Conservation (phyloP, 2,329 filamentous ascomycete species). For the Penicillium olsonii region DNA sequence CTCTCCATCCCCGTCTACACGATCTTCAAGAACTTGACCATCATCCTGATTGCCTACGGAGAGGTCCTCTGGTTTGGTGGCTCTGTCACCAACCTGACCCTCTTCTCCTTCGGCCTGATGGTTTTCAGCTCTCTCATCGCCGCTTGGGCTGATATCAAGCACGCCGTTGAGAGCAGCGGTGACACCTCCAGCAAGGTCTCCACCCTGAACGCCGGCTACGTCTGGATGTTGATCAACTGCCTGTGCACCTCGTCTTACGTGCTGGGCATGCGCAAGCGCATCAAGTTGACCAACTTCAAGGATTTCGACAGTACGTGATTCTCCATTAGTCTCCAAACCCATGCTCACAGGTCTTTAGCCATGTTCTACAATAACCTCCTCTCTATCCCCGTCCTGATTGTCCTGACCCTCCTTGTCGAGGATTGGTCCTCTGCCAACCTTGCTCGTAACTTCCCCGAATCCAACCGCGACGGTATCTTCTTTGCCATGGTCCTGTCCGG, state of each 20-base stretch:
- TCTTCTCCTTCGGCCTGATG: conserved; percentile 96
- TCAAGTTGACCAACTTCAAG: conserved; percentile 99
- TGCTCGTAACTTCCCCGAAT: conserved; percentile 81
- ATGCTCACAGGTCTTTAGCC: conserved; percentile 55
- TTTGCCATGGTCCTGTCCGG: conserved; percentile 93
- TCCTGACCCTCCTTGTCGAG: conserved; percentile 79
- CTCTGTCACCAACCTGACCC: conserved; percentile 79
- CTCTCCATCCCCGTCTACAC: conserved; percentile 98
- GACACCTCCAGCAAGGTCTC: conserved; percentile 76
- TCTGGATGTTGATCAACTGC: conserved; percentile 98
- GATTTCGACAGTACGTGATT: conserved; percentile 89
- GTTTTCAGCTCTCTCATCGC: conserved; percentile 91
- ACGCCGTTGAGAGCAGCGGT: conserved; percentile 68
- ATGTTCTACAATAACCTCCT: conserved; percentile 99
- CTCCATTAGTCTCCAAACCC: not conserved
- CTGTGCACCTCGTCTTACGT: conserved; percentile 90
- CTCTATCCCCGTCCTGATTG: conserved; percentile 85
- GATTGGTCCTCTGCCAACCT: conserved; percentile 91
- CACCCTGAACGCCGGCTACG: conserved; percentile 89
- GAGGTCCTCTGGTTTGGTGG: conserved; percentile 98
- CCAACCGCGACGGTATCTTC: conserved; percentile 75
- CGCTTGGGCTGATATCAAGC: conserved; percentile 95
- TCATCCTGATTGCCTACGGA: conserved; percentile 96
- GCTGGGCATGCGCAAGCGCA: conserved; percentile 93
- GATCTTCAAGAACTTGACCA: conserved; percentile 99